phyloP scores from a whole-genome alignment of 2,329 filamentous ascomycete species.

The Colletotrichum phormii region DNA sequence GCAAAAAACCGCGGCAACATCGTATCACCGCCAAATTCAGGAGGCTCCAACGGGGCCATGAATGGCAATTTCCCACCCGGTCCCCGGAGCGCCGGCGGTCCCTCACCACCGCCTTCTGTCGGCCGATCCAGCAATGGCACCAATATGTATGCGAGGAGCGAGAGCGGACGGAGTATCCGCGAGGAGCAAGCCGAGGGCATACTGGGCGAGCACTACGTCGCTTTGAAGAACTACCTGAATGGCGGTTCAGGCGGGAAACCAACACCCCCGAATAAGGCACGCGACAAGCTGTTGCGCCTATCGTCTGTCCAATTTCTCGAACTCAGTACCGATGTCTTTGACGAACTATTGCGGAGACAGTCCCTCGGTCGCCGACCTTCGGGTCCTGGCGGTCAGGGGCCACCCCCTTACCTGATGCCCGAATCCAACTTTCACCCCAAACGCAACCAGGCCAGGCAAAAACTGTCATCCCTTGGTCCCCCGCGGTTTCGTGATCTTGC shows the following conservation, averaged over 20 bases:
- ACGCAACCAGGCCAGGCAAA: conserved; percentile 96
- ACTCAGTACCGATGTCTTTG: conserved; percentile 96
- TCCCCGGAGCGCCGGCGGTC: conserved; percentile 68
- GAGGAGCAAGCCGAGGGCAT: conserved; percentile 72
- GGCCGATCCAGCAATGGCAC: conserved; percentile 87
- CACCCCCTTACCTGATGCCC: conserved; percentile 83
- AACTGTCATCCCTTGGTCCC: conserved; percentile 88
- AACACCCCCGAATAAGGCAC: conserved; percentile 85
- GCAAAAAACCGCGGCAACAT: conserved; percentile 69
- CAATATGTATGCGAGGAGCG: conserved; percentile 73
- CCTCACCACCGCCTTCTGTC: conserved; percentile 90
- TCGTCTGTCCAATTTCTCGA: conserved; percentile 96
- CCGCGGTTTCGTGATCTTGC: conserved; percentile 91
- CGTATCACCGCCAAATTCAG: conserved; percentile 77
- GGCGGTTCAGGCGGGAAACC: conserved; percentile 81
- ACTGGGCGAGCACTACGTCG: conserved; percentile 83
- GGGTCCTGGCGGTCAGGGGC: conserved; percentile 61
- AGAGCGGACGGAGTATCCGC: conserved; percentile 70
- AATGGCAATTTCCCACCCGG: conserved; percentile 68
- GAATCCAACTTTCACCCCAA: conserved; percentile 94
- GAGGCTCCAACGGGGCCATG: conserved; percentile 68
- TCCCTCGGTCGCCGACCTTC: conserved; percentile 68
- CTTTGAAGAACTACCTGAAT: conserved; percentile 82
- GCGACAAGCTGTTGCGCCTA: conserved; percentile 92
- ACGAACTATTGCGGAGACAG: conserved; percentile 91